phyloP scores from a whole-genome alignment of 2,329 filamentous ascomycete genomes.

The Cadophora malorum region DNA sequence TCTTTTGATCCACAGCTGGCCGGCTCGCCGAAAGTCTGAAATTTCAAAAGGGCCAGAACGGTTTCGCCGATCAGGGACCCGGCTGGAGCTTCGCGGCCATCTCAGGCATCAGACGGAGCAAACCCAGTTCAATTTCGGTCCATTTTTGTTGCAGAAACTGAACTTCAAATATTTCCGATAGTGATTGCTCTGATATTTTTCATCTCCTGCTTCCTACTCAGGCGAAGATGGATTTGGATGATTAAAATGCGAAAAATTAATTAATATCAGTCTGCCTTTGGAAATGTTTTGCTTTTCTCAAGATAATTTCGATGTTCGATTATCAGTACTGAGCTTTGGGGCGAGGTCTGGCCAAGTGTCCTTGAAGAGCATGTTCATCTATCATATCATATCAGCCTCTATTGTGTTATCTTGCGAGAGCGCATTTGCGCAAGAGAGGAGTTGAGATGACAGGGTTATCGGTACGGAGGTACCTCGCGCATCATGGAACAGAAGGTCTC shows the following conservation, averaged over 20 bases:
- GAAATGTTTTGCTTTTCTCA: no score
- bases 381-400: not conserved
- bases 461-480: constrained; percentile 16
- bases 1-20: not conserved
- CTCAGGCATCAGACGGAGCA: not conserved
- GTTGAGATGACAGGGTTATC: constrained; percentile 9
- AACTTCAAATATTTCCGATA: no score
- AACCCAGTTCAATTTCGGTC: not conserved
- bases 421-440: not conserved
- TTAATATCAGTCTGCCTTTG: no score
- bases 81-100: not conserved
- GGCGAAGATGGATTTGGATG: no score
- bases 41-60: not conserved
- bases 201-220: no score
- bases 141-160: no score
- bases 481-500: constrained; percentile 13
- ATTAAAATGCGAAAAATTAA: no score
- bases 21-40: not conserved
- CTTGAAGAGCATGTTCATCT: not conserved
- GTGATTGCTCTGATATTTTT: no score
- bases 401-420: not conserved
- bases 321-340: no score
- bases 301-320: no score
- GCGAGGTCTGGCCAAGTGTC: not conserved
- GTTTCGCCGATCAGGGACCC: constrained; percentile 6